Base-by-base conservation (phyloP, 1,139 yeast species). In the Candida sojae region DNA sequence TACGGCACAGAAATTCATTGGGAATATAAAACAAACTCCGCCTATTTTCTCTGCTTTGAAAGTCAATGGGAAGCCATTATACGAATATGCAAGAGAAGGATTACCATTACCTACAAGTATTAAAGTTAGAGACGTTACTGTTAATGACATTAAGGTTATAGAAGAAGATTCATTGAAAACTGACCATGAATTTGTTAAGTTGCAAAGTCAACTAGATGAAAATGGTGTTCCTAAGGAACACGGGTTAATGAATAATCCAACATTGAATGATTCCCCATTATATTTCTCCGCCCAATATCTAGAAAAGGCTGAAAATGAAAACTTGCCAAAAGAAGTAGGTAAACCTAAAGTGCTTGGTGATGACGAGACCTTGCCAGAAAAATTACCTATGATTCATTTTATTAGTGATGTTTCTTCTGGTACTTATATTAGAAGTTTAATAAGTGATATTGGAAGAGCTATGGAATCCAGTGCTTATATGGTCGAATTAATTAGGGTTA, bases 31-130 rank as follows among this genome's bases (percentile, higher is more conserved):
- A 57, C 99, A 95, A 67, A 88, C 96, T 1, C 99, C 99, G 10
- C 99, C 99, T 0, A 86, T 93, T 12, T 93, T 83, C 64, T 90
- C 97, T 34, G 99, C 99, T 0, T 72, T 95, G 54, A 93, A 92
- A 62, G 87, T 95, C 84, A 86, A 91, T 60, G 99, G 99, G 28
- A 91, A 86, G 66, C 96, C 96, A 5, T 70, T 95, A 47, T 92
- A 93, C 63, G 97, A 92, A 58, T 95, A 95, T 63, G 99, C 99
- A 1, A 79, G 99, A 57, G 82, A 88, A 55, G 96, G 96, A 0
- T 75, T 82, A 40, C 95, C 96, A 0, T 75, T 93, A 36, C 99
- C 99, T 0, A 80, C 81, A 48, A 80, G 85, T 21, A 90, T 95
- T 48, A 84, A 88, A 59, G 79, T 88, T 1, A 78, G 99, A 57